phyloP scores from a whole-genome alignment of 202 grass and related monocot species.

The Panicum virgatum region DNA sequence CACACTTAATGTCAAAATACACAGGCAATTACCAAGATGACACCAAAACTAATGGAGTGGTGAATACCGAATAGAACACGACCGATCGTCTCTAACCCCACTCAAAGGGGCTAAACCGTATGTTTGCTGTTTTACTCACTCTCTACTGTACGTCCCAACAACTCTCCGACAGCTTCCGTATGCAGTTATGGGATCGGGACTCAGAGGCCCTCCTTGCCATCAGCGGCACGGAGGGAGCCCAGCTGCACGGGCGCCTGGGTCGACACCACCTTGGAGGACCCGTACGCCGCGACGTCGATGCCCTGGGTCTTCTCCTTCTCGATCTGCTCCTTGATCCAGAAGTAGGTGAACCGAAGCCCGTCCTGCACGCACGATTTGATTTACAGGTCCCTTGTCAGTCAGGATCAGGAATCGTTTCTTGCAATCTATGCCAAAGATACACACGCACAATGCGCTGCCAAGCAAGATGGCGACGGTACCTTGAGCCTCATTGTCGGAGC shows the following conservation, averaged over 20 bases:
- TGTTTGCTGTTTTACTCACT: not conserved
- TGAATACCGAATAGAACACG: not conserved
- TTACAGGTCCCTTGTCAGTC: not conserved
- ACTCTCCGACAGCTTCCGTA: conserved; percentile 18
- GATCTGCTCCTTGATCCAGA: conserved; percentile 91
- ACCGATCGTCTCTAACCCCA: not conserved
- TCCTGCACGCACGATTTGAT: conserved; percentile 40
- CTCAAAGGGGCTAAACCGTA: not conserved
- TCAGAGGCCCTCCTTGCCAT: conserved; percentile 63
- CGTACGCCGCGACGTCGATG: conserved; percentile 48
- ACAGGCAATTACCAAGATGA: not conserved
- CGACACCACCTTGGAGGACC: conserved; percentile 76
- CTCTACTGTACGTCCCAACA: not conserved
- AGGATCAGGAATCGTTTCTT: not conserved
- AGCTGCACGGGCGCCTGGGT: conserved; percentile 87
- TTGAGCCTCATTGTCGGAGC: conserved; percentile 87
- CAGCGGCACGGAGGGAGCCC: conserved; percentile 79
- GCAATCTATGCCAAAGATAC: not conserved
- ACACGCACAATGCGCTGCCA: not conserved
- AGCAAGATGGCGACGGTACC: conserved; percentile 27
- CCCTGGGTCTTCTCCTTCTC: conserved; percentile 72
- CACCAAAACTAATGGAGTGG: not conserved
- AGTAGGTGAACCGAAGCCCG: conserved; percentile 71
- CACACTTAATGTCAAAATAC: not conserved
- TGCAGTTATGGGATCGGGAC: not conserved